These are phyloP conservation scores for Rhododendron griersonianum DNA, from an alignment of 148 eudicot genomes.

Conservation along the genomic window DNA sequence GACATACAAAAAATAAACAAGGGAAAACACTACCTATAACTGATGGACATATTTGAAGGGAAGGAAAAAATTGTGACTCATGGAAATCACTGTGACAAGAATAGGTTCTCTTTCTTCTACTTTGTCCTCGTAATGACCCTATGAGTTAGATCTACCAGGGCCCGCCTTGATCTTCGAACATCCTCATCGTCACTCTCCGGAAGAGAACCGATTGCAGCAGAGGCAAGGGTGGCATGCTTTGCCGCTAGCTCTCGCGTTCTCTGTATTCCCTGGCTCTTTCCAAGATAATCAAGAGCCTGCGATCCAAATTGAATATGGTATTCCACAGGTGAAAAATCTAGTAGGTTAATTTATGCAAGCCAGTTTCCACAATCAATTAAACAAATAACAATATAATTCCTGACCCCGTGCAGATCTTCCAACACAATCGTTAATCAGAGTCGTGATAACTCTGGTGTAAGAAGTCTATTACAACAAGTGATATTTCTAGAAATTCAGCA, in stretches of 20 bases:
- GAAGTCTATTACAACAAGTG: neutral
- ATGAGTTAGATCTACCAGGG: conserved; percentile 77
- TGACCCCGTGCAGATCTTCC: neutral
- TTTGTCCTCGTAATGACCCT: conserved; percentile 81
- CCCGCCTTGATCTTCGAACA: conserved; percentile 74
- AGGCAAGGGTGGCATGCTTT: conserved; percentile 74
- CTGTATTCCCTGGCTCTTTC: conserved; percentile 75
- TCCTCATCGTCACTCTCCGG: conserved; percentile 71
- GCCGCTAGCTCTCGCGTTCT: conserved; percentile 75
- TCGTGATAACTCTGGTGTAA: neutral
- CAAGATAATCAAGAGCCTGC: conserved; percentile 85
- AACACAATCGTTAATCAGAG: neutral
- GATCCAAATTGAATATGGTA: neutral
- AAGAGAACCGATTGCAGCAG: conserved; percentile 70
- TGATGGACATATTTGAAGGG: neutral
- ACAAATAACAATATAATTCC: neutral
- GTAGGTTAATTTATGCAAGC: neutral
- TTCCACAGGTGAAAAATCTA: neutral
- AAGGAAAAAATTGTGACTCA: neutral
- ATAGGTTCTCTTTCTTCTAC: conserved; percentile 19
- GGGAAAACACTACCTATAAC: neutral
- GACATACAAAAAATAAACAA: neutral
- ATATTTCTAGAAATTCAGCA: neutral
- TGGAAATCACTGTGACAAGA: neutral
- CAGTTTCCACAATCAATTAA: neutral